A percentile compares a stretch with the other conserved stretches of the same genome.
These are phyloP conservation scores for Miscanthus lutarioriparius DNA, from an alignment of 176 grass and related monocot genomes.

Conservation along the genomic window DNA sequence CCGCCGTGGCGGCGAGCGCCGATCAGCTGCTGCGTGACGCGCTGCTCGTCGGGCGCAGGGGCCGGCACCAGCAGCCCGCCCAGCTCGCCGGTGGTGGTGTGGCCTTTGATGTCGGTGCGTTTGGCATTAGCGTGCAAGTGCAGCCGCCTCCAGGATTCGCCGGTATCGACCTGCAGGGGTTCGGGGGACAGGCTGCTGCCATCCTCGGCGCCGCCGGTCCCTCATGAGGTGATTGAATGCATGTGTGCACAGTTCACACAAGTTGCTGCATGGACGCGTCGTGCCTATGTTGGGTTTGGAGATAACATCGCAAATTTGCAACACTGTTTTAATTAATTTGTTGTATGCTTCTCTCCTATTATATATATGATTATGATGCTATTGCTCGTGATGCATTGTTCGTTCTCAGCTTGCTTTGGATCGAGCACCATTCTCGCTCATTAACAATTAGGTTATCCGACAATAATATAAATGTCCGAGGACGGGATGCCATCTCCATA, in stretches of 20 bases:
- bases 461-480: too few species aligned
- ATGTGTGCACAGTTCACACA: neutral
- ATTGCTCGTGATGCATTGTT: neutral
- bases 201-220: neutral
- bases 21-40: slow-evolving; percentile 35
- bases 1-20: neutral
- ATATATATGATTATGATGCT: neutral
- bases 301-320: slow-evolving; percentile 1
- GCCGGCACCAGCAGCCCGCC: neutral
- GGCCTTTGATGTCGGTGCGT: neutral
- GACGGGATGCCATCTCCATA: too few species aligned
- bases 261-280: too few species aligned
- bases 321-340: neutral
- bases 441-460: neutral
- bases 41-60: slow-evolving; percentile 23
- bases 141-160: slow-evolving; percentile 1
- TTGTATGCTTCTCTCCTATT: neutral
- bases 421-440: neutral
- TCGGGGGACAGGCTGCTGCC: slow-evolving; percentile 1
- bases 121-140: neutral
- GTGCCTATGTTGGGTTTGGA: too few species aligned
- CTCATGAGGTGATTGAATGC: neutral
- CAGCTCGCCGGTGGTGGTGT: neutral
- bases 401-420: neutral
- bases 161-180: neutral